Base-by-base conservation (phyloP, 2,329 filamentous ascomycete genomes). In the Chaetomium sp. region DNA sequence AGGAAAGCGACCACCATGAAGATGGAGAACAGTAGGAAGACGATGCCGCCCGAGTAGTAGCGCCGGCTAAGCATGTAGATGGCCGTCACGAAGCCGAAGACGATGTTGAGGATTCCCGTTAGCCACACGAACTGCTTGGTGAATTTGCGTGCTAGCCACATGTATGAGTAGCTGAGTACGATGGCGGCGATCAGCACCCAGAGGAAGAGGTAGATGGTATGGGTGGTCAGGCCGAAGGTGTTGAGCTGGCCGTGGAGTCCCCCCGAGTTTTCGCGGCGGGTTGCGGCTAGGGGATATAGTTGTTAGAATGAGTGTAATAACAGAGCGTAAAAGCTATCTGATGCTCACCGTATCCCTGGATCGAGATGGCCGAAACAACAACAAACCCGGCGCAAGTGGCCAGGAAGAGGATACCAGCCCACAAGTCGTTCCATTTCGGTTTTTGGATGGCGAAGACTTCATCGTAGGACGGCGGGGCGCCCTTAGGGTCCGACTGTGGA, bases 81-180 rank as follows among this genome's bases (percentile, higher is more conserved):
- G 10, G 91, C 92, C 0, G 92, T 96, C 1, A 85, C 93, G n/a
- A 97, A 80, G 0, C 91, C 92, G 71, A 92, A 89, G 62, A 90
- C 79, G 72, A 97, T 90, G 76, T 97, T 96, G 63, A 96, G 81
- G 59, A 97, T 94, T 13, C 92, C 92, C 0, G 93, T 96, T 47
- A 93, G 85, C 91, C 92, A 97, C 74, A 97, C 96, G 71, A 97
- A 93, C 73, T 92, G 86, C 78, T 95, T 96, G 3, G 93, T 93
- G 69, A 94, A 94, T 55, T 85, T 79, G 62, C 92, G 87, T 7
- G 91, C 90, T 1, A 88, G 76, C 77, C 87, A 86, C 71, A 97
- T 87, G 75, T 97, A 98, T 25, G 79, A 82, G 73, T 87, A 90
- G 42, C 91, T 93, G 50, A 97, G 80, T 1, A 91, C 83, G 25